Evolutionary conservation across 345 rosid genomes (phyloP).

Genomic region (Turnera subulata): DNA sequence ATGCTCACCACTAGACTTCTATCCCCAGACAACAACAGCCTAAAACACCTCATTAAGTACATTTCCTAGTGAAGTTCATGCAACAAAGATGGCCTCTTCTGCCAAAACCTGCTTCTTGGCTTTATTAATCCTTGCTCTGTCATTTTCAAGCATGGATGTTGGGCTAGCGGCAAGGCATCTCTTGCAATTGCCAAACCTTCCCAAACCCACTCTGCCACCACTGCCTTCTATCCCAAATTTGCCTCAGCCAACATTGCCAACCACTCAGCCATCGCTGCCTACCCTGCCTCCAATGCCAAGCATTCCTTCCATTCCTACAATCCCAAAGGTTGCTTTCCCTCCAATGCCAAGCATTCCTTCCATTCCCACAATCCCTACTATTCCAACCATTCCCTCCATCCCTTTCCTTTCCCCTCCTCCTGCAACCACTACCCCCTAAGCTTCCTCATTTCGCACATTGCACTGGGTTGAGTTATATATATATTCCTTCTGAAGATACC

Average conservation of each 20-base stretch:
- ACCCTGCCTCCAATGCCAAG: conserved; percentile 18
- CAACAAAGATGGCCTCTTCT: neutral
- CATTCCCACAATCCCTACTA: conserved; percentile 15
- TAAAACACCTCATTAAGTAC: no score
- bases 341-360: conserved; percentile 23
- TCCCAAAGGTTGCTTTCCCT: conserved; percentile 13
- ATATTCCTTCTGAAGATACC: conserved; percentile 24
- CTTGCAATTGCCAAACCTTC: conserved; percentile 13
- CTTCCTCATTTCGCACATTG: no score
- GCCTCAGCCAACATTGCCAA: conserved; percentile 13
- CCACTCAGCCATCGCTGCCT: neutral
- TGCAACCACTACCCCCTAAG: no score
- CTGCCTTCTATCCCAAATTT: conserved; percentile 18
- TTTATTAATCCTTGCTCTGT: conserved; percentile 14
- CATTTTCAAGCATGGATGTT: conserved; percentile 13
- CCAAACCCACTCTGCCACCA: no score
- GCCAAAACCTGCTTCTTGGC: conserved; percentile 1
- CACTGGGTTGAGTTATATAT: no score
- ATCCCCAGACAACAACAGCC: no score
- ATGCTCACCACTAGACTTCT: no score
- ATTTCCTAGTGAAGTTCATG: no score
- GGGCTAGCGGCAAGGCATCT: conserved; percentile 29
- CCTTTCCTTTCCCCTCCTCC: conserved; percentile 36
- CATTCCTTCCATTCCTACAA: conserved; percentile 10
- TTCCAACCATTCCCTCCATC: conserved; percentile 32